Conservation (phyloP, 2,329 filamentous ascomycete genomes). For the Colletotrichum tofieldiae region DNA sequence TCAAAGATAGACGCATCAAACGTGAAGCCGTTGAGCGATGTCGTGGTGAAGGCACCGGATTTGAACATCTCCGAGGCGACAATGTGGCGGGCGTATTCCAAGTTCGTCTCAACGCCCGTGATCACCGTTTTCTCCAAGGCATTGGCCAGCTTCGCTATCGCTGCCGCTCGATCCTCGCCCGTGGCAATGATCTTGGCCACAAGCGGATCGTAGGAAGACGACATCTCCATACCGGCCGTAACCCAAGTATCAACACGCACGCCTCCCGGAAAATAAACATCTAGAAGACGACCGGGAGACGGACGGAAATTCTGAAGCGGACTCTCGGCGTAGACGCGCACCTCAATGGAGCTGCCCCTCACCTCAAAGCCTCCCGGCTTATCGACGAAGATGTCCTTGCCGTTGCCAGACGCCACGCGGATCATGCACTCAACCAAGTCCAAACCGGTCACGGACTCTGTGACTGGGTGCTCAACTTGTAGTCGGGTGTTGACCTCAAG, state of each 20-base stretch:
- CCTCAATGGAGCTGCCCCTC: conserved; percentile 78
- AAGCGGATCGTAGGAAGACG: conserved; percentile 83
- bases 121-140: conserved; percentile 68
- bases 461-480: conserved; percentile 65
- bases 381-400: conserved; percentile 31
- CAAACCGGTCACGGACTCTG: conserved; percentile 56
- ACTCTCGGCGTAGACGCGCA: conserved; percentile 81
- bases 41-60: conserved; percentile 52
- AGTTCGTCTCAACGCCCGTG: conserved; percentile 53
- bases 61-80: conserved; percentile 49
- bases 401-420: conserved; percentile 62
- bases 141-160: conserved; percentile 73
- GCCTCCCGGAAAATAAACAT: conserved; percentile 71
- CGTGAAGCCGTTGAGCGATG: conserved; percentile 51
- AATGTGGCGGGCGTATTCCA: conserved; percentile 53
- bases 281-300: conserved; percentile 75
- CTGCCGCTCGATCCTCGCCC: conserved; percentile 71
- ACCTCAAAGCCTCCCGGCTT: conserved; percentile 56
- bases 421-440: conserved; percentile 56
- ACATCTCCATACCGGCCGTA: conserved; percentile 78
- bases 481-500: conserved; percentile 65
- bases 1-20: conserved; percentile 52
- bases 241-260: conserved; percentile 82
- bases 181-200: conserved; percentile 82
- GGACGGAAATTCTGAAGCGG: conserved; percentile 77